Conservation (phyloP, 2,329 filamentous ascomycete genomes). For the Chaetomium strumarium region DNA sequence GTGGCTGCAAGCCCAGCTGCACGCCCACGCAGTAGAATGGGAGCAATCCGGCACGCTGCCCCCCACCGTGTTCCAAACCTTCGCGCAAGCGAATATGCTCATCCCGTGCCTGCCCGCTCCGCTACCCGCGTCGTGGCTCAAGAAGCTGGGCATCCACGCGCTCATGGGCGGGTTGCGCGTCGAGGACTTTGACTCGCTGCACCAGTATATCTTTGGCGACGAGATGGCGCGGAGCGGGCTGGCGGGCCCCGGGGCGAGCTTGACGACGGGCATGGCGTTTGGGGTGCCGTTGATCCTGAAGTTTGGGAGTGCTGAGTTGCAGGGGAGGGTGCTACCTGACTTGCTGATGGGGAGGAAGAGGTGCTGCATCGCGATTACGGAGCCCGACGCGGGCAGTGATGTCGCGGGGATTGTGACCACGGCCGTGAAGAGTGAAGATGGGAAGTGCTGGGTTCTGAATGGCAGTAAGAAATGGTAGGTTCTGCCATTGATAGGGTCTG, state of each 20-base stretch:
- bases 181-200: constrained; percentile 68
- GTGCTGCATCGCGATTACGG: constrained; percentile 72
- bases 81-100: constrained; percentile 61
- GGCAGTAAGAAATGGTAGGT: constrained; percentile 67
- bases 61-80: constrained; percentile 56
- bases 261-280: constrained; percentile 68
- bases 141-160: constrained; percentile 58
- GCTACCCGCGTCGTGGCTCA: constrained; percentile 61
- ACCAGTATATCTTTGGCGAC: constrained; percentile 64
- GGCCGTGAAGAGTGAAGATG: constrained; percentile 55
- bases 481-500: background rate
- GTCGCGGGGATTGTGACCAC: constrained; percentile 68
- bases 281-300: constrained; percentile 67
- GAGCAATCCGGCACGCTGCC: constrained; percentile 60
- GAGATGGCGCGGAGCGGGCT: constrained; percentile 65
- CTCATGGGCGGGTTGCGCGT: constrained; percentile 61
- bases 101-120: constrained; percentile 65
- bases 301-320: constrained; percentile 56
- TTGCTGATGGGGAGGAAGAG: constrained; percentile 61
- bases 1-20: constrained; percentile 59
- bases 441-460: constrained; percentile 64
- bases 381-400: constrained; percentile 67
- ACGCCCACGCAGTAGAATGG: constrained; percentile 61
- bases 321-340: constrained; percentile 62
- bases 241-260: constrained; percentile 54